Base-by-base conservation (phyloP, 495 filamentous ascomycete species). In the Daldinia concentrica region DNA sequence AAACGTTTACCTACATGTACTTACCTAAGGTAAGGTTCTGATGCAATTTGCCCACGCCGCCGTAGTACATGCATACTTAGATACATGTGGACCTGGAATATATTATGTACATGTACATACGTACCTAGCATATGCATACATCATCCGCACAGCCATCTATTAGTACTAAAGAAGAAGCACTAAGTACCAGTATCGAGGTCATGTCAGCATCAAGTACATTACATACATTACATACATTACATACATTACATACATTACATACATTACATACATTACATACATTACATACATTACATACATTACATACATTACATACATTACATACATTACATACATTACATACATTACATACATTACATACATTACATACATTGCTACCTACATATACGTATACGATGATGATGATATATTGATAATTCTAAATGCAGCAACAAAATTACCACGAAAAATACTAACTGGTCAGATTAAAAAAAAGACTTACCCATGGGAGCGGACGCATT, bases 371-470 rank as follows among this genome's bases (percentile, higher is more conserved):
- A 51, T n/a, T n/a, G n/a, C n/a, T n/a, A n/a, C n/a, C n/a, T n/a
- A n/a, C 9, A 50, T 17, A 26, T 41, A n/a, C 37, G 4, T 41
- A 2, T 1, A 15, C 19, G 6, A 41, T 41, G 15, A 29, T 27
- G 7, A 54, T 30, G 24, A 37, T 65, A 27, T 43, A 54, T 64
- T 48, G 17, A 57, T 9, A 39, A 51, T 36, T 43, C 39, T 32
- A 48, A 55, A 65, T 64, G 52, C 63, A 58, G 39, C 41, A 43
- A 58, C 57, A 24, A 65, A 65, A 58, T 65, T 58, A 29, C 54
- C n/a, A 39, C 30, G 15, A 63, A 36, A 50, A 39, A n/a, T 30
- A 39, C 22, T 27, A 51, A 9, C 50, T 54, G 15, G 45, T 26
- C 29, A 70, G 45, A 37, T 50, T 37, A 55, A 3, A 29, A 3